Evolutionary conservation across 352 stramenopile genomes (phyloP), one percentile per base, ranked within the genome.

Genomic region (Lagenidium sp.): DNA sequence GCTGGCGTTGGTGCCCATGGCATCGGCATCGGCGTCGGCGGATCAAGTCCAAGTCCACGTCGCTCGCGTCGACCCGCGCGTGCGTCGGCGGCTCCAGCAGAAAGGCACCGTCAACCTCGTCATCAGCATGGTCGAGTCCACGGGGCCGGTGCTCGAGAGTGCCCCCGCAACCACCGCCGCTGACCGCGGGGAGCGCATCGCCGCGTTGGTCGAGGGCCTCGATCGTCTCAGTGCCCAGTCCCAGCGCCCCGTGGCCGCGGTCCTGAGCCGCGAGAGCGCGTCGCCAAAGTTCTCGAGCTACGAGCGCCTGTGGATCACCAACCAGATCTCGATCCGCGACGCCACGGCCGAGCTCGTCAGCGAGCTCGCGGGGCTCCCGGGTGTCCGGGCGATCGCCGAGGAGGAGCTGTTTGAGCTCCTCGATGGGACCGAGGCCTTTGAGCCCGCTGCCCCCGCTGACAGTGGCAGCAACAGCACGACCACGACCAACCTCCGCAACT

Each of bases 61-160:
- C 19, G 10, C 31, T 18, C 41, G 31, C 41, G 26, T 48, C 19
- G 18, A 55, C 28, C 50, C 50, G 10, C n/a, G 19, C 6, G 53
- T 62, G 18, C 50, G 54, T 24, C 47, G 47, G 22, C 28, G 19
- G 21, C 41, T 61, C 1, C 46, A 32, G 4, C 6, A 45, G 24
- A 26, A 57, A 24, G 53, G 53, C 36, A 36, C 46, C n/a, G 47
- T 57, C 28, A 57, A 57, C 31, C 28, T 61, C 36, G 55, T 61
- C 37, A 35, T 61, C 10, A 57, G 47, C 16, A 49, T 61, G 41
- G 40, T 32, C n/a, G 34, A 43, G 23, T 21, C 26, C 16, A 49
- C 47, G 19, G 28, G 29, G 3, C 13, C 18, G 4, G 19, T 31
- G 7, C n/a, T 55, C n/a, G 21, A 37, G 5, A 50, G 31, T 20